Conservation (phyloP, 345 rosid species). For the Arabidopsis arenosa region DNA sequence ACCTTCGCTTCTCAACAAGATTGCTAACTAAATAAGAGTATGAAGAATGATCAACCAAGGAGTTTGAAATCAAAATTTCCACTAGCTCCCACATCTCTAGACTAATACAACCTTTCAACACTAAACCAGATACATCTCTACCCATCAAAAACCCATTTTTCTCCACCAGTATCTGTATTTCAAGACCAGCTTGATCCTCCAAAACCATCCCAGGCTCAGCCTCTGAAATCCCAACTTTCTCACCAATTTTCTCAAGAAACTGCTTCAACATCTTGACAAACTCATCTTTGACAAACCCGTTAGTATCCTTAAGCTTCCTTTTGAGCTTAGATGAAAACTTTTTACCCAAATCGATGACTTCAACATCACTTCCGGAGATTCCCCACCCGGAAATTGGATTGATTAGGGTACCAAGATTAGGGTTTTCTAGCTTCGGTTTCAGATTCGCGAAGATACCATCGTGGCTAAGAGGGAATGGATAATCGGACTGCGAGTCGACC, state of each 20-base stretch:
- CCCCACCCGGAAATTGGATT: conserved; percentile 65
- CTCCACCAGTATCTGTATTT: no score
- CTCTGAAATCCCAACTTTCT: conserved; percentile 48
- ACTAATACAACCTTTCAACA: conserved; percentile 69
- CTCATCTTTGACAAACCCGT: conserved; percentile 53
- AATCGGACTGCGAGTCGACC: conserved; percentile 48
- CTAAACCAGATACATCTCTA: conserved; percentile 58
- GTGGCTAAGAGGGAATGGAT: conserved; percentile 64
- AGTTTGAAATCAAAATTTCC: conserved; percentile 55
- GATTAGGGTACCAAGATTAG: conserved; percentile 55
- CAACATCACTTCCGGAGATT: conserved; percentile 57
- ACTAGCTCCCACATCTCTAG: conserved; percentile 78
- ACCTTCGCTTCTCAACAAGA: conserved; percentile 63
- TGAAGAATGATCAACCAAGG: conserved; percentile 55
- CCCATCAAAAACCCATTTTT: no score
- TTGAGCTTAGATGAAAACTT: conserved; percentile 61
- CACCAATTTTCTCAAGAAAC: conserved; percentile 62
- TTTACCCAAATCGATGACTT: conserved; percentile 53
- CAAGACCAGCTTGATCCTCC: no score
- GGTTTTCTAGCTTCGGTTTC: conserved; percentile 63
- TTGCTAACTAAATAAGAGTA: conserved; percentile 56
- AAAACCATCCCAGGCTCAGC: conserved; percentile 12
- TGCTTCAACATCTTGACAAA: conserved; percentile 54
- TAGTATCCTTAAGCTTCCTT: conserved; percentile 62
- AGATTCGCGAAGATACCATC: conserved; percentile 56